Base-by-base conservation (phyloP, 1,284 basidiomycete species). In the Apiotrichum gracile region DNA sequence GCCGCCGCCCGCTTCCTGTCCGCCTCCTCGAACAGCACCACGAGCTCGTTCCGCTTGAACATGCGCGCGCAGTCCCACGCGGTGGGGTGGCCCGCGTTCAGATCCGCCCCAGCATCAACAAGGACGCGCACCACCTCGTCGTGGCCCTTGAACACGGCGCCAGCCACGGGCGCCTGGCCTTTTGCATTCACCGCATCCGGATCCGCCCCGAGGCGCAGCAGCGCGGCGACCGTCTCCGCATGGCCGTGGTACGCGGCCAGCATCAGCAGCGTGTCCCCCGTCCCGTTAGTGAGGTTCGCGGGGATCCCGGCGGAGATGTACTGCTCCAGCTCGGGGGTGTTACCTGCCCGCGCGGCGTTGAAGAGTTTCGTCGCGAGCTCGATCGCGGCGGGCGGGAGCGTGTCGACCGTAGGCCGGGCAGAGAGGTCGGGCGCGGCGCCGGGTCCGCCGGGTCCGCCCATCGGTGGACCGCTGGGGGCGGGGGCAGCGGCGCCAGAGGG, bases 211-310 rank as follows among this genome's bases (percentile, higher is more conserved):
- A 79, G 77, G 7, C 68, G 60, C 37, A 88, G 67, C 24, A 89
- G 78, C 9, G 76, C 76, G 38, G 73, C 72, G 0, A 83, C 78
- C 19, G 87, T 80, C 1, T 78, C 75, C 1, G 76, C 67, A 60
- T 89, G 86, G 1, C 88, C 87, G 39, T 85, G 82, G 69, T 91
- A 91, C 4, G 87, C 80, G 3, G 86, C 84, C 38, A 91, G 81
- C 87, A 91, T 91, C 54, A 91, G 78, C 7, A 90, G 77, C 4
- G 85, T 86, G 67, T 88, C 87, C 19, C 87, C 86, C 82, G 84
- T 80, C 44, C 79, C 76, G 65, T 91, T 91, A 24, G 85, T 87
- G 45, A 91, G 78, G 67, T 91, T 88, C 12, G 80, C 73, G 0
- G 89, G 88, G 12, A 91, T 76, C 7, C 89, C 88, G 0, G 83